Evolutionary conservation across 306 rosid genomes (phyloP).

Genomic region (Quercus gilva): DNA sequence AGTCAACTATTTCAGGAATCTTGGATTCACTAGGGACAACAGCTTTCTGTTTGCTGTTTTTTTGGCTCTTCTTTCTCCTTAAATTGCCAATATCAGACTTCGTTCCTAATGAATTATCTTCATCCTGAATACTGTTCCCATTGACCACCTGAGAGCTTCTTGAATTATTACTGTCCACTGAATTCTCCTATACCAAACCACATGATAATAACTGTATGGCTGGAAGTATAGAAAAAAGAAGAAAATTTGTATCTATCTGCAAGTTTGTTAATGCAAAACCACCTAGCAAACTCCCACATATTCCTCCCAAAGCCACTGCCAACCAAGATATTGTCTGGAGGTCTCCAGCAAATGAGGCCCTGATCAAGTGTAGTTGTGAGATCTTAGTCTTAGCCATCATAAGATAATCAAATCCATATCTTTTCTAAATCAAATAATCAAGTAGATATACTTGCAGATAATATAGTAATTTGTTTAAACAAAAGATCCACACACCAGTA

Average conservation of each 20-base stretch:
- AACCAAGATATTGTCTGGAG: slow-evolving; percentile 79
- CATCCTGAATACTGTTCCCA: slow-evolving; percentile 29
- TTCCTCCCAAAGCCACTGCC: slow-evolving; percentile 84
- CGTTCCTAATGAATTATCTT: slow-evolving; percentile 31
- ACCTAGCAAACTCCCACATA: slow-evolving; percentile 76
- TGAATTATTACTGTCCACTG: slow-evolving; percentile 30
- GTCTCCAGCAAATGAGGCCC: slow-evolving; percentile 76
- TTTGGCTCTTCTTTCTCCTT: slow-evolving; percentile 57
- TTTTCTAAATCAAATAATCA: slow-evolving; percentile 9
- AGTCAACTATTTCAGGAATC: slow-evolving; percentile 30
- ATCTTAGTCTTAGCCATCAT: neutral
- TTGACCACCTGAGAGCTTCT: slow-evolving; percentile 21
- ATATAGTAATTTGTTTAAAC: slow-evolving; percentile 6
- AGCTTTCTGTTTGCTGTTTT: slow-evolving; percentile 30
- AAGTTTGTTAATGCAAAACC: slow-evolving; percentile 72
- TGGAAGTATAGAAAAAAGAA: slow-evolving; percentile 66
- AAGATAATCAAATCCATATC: neutral
- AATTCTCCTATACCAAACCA: slow-evolving; percentile 57
- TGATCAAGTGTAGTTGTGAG: slow-evolving; percentile 29
- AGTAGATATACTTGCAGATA: neutral
- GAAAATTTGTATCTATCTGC: slow-evolving; percentile 55
- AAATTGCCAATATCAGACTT: slow-evolving; percentile 33
- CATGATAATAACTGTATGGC: slow-evolving; percentile 72
- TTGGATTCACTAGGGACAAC: slow-evolving; percentile 28
- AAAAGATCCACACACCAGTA: slow-evolving; percentile 5